Evolutionary conservation across 106 monocot genomes (phyloP).

Genomic region (Phalaenopsis equestris): DNA sequence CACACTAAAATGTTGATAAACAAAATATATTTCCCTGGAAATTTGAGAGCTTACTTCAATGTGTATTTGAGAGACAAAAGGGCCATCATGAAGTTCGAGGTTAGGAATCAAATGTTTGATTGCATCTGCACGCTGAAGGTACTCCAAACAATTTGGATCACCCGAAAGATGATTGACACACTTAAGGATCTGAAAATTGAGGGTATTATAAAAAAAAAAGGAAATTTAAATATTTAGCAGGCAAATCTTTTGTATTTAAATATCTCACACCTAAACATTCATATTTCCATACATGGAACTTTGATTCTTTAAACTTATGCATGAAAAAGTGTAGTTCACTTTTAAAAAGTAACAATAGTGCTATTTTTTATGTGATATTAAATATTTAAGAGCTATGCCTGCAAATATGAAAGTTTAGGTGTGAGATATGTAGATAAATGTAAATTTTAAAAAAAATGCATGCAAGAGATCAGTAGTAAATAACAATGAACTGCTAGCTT

Average conservation of each 20-base stretch:
- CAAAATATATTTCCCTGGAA: not conserved
- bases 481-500: not conserved
- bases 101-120: slow-evolving; percentile 77
- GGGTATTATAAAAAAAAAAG: not conserved
- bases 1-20: not conserved
- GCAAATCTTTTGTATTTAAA: too few species aligned
- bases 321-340: too few species aligned
- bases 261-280: too few species aligned
- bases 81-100: slow-evolving; percentile 55
- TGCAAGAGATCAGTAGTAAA: not conserved
- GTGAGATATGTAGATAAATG: too few species aligned
- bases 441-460: not conserved
- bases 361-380: too few species aligned
- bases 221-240: too few species aligned
- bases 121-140: slow-evolving; percentile 67
- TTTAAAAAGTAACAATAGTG: too few species aligned
- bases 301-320: too few species aligned
- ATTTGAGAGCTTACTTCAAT: slow-evolving; percentile 45
- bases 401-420: too few species aligned
- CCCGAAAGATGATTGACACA: slow-evolving; percentile 65
- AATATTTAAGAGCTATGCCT: too few species aligned
- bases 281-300: too few species aligned
- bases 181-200: slow-evolving; percentile 43
- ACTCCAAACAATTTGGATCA: slow-evolving; percentile 65
- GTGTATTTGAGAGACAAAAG: slow-evolving; percentile 50